Evolutionary conservation across 2,329 filamentous ascomycete genomes (phyloP), one percentile per base, ranked within the genome.

Genomic region (Fusarium sublunatum): DNA sequence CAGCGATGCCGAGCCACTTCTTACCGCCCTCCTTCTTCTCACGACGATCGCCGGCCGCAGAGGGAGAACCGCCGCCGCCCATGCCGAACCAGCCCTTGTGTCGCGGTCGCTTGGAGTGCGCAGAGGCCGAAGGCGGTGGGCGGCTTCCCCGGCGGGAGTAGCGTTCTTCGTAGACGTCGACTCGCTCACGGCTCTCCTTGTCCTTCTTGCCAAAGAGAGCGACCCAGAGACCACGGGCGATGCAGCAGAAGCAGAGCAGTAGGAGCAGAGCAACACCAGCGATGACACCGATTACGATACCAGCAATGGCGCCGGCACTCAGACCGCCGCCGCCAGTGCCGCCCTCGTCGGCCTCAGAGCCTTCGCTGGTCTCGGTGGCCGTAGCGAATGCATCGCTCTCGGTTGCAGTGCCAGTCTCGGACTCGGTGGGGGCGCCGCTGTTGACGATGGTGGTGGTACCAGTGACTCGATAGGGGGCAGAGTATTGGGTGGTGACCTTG

Each of bases 231-330:
- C 85, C 85, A 64, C 84, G 82, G 56, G 84, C 82, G 58, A 88
- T 87, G 79, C 89, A 91, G 82, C 87, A 93, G 78, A 91, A 88
- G 81, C 89, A 92, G 70, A 93, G 77, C 7, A 91, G 82, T 5
- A 89, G 78, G 22, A 93, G 83, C 3, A 93, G 79, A 36, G 83
- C 76, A 32, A 92, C 81, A 61, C 89, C 91, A 12, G 84, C 83
- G 44, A 93, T 81, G 10, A 86, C 84, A 61, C 91, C 91, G 53
- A 93, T 88, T 65, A 93, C 91, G 70, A 93, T 93, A 58, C 91
- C 91, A 13, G 91, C 91, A 69, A 93, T 93, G 58, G 89, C 91
- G 48, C 90, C 91, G 39, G 82, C 84, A 69, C 88, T 91, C 50
- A 93, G 82, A 39, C 77, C 75, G 53, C 77, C 77, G 26, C 77